Base-by-base conservation (phyloP, 768 basidiomycete genomes). In the Tubosaeta sp. region DNA sequence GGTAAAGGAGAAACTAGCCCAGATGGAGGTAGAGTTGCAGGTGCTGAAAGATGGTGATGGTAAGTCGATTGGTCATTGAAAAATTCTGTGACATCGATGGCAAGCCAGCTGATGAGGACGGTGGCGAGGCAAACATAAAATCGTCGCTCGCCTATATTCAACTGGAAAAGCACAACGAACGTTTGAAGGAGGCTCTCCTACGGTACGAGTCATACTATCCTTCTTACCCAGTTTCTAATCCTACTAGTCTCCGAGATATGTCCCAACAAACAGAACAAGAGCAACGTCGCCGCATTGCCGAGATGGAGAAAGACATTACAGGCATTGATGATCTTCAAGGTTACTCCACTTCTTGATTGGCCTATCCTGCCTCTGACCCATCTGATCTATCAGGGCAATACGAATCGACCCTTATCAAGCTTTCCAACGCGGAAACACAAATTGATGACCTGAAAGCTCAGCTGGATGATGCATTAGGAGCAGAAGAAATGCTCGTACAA, bases 401-500 rank as follows among this genome's bases (percentile, higher is more conserved):
- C 63, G 91, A 95, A 57, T 77, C 85, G 34, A 75, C 87, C 2
- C 74, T 90, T 25, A 84, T 86, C 57, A 91, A 89, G 62, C 79
- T 97, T 5, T 74, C 87, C 33, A 91, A 92, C 61, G 92, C 97
- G 4, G 95, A 97, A 62, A 78, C 80, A 6, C 91, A 95, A 59
- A 86, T 98, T 29, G 95, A 95, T 55, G 91, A 95, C 52, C 82
- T 99, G 54, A 97, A 98, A 67, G 62, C 83, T 11, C 95, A 98
- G 67, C 82, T 98, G 3, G 97, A 99, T 61, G 94, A 95, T 67
- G 92, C 97, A 0, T 75, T 95, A 2, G 92, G 91, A 14, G 94
- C 94, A 0, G 95, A 98, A 67, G 97, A 99, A 54, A 88, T 99
- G 81, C 81, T 98, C 13, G 92, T 97, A 19, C 88, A 91, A 61